Percentiles rank a stretch among this genome's conserved stretches.
phyloP scores from a whole-genome alignment of 106 monocot genomes.

The Acorus calamus region DNA sequence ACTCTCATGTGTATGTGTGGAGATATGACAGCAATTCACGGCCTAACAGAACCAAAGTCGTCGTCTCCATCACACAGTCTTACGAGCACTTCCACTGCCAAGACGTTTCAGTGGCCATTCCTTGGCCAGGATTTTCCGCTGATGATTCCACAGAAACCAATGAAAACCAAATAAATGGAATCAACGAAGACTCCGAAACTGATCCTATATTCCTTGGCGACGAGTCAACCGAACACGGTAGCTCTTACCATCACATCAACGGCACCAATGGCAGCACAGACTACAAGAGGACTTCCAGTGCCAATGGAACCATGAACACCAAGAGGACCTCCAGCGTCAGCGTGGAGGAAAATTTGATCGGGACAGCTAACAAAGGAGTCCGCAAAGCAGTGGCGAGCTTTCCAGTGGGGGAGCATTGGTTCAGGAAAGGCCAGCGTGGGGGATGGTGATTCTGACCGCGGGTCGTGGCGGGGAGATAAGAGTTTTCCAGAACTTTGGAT shows the following conservation, averaged over 20 bases:
- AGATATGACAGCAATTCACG: conserved; percentile 34
- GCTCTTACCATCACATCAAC: conserved; percentile 1
- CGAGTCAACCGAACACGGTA: not conserved
- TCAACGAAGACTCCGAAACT: not conserved
- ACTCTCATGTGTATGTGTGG: conserved; percentile 63
- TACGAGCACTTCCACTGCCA: conserved; percentile 60
- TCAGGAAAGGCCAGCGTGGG: conserved; percentile 34
- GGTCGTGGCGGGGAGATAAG: conserved; percentile 32
- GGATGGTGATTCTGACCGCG: conserved; percentile 40
- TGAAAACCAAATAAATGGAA: conserved; percentile 9
- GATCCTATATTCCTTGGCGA: not conserved
- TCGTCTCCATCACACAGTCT: conserved; percentile 21
- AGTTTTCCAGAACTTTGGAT: conserved; percentile 41
- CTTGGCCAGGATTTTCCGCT: conserved; percentile 28
- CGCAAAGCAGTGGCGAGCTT: conserved; percentile 14
- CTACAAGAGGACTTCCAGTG: not conserved
- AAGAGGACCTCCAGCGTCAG: conserved; percentile 33
- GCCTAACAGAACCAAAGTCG: conserved; percentile 26
- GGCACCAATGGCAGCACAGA: not conserved
- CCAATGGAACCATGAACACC: conserved; percentile 3
- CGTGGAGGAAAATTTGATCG: conserved; percentile 36
- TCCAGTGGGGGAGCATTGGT: conserved; percentile 3
- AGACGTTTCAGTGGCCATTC: conserved; percentile 41
- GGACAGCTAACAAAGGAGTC: conserved; percentile 10
- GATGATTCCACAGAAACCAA: not conserved